Base-by-base conservation (phyloP, 2,329 filamentous ascomycete species). In the Amylocarpus encephaloides region DNA sequence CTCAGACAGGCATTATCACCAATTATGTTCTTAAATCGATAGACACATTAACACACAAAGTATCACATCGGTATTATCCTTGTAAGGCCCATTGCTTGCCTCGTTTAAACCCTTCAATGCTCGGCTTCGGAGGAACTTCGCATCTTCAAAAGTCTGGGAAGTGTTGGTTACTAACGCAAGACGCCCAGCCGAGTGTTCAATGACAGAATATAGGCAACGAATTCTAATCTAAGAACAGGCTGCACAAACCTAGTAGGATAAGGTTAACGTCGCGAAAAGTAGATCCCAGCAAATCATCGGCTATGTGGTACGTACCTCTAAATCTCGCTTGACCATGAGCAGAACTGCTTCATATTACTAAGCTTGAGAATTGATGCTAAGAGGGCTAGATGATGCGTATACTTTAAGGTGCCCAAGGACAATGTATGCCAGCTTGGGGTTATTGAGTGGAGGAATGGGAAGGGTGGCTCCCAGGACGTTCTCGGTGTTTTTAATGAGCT, bases 291-390 rank as follows among this genome's bases (percentile, higher is more conserved):
- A 16, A 26, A 41, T 41, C 39, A 22, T 6, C 15, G 13, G 13
- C 18, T 41, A n/a, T n/a, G 39, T 18, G 19, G 19, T 41, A 41
- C 39, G 39, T 41, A 41, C 39, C 5, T 41, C 19, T 3, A 18
- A 26, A 41, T 6, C 19, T 41, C 39, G 19, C 39, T 41, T n/a
- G 5, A 41, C 39, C 39, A 41, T 41, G 12, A 15, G 19, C 39
- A 41, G 19, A 41, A 41, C 39, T 41, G 39, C 39, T n/a, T 41
- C 19, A n/a, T 41, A 41, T 41, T 41, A 41, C 39, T 41, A 41
- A 41, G 39, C 39, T 41, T n/a, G 18, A 41, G 39, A 22, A 41
- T 41, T 5, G 39, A 41, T 41, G 39, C 39, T 41, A 41, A 26
- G 19, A 41, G 39, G 18, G 39, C 39, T 41, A 41, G 39, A 41